Percentiles rank a stretch among this genome's conserved stretches.
phyloP scores from a whole-genome alignment of 2,329 filamentous ascomycete genomes.

The Botrytis byssoidea region DNA sequence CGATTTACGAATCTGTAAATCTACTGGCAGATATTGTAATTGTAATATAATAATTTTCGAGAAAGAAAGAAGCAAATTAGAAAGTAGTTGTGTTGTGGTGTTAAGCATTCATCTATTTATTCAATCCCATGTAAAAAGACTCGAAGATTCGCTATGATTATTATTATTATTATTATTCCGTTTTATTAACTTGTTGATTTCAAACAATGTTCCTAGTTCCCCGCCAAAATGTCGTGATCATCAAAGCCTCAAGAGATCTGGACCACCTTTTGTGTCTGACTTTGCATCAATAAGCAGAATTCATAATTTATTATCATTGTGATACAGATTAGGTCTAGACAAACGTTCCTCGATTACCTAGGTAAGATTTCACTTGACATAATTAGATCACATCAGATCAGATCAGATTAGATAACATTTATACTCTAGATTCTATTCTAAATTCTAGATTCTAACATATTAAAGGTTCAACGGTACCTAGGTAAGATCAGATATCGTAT shows the following conservation, averaged over 20 bases:
- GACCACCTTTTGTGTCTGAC: constrained; percentile 11
- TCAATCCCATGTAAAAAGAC: neutral
- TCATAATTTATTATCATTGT: neutral
- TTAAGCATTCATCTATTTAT: neutral
- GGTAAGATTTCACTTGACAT: neutral
- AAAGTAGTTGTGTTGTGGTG: neutral
- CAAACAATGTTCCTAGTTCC: constrained; percentile 26
- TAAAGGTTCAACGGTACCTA: neutral
- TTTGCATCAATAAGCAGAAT: constrained; percentile 6
- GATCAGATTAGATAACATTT: constrained; percentile 2
- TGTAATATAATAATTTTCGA: neutral
- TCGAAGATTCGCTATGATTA: constrained; percentile 15
- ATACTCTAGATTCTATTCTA: neutral
- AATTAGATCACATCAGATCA: neutral
- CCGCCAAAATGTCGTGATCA: constrained; percentile 28
- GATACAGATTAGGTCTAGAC: neutral
- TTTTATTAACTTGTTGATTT: constrained; percentile 30
- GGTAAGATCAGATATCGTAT: neutral
- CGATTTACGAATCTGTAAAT: neutral
- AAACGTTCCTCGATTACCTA: neutral
- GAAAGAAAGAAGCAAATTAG: constrained; percentile 18
- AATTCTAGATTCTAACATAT: neutral
- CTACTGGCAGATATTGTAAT: neutral
- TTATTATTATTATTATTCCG: constrained; percentile 4
- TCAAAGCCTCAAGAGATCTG: constrained; percentile 27